phyloP scores from a whole-genome alignment of 371 early-diverging fungal genomes.

The Massospora cicadina region DNA sequence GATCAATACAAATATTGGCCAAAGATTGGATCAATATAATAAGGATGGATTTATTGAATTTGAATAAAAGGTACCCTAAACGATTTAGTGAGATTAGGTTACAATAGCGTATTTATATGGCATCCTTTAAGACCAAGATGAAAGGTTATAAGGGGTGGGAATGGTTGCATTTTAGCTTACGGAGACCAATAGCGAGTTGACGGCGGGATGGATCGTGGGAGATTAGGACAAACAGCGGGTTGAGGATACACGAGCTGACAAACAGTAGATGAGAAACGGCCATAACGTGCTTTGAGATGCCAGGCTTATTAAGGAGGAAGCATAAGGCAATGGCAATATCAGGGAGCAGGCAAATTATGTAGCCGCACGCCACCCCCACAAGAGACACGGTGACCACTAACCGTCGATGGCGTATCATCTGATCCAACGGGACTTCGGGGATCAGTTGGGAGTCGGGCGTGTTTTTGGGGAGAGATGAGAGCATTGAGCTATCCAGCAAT shows the following conservation, averaged over 20 bases:
- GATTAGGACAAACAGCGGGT: neutral
- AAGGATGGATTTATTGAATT: too few species aligned
- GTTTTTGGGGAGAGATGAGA: too few species aligned
- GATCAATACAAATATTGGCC: too few species aligned
- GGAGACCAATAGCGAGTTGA: neutral
- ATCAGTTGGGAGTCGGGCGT: neutral
- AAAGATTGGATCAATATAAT: too few species aligned
- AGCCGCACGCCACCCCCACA: neutral
- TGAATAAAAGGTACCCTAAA: too few species aligned
- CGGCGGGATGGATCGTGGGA: conserved; percentile 6
- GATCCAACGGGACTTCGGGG: neutral
- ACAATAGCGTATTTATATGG: too few species aligned
- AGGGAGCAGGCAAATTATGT: conserved; percentile 2
- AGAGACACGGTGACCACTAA: neutral
- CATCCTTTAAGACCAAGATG: too few species aligned
- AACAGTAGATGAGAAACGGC: neutral
- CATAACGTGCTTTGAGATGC: neutral
- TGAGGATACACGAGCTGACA: neutral
- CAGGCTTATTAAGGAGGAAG: neutral
- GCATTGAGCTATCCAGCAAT: neutral
- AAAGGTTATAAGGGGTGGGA: too few species aligned
- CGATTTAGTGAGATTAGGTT: too few species aligned
- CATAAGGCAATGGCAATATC: neutral
- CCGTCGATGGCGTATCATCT: neutral
- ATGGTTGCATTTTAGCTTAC: too few species aligned